Evolutionary conservation across 495 filamentous ascomycete genomes (phyloP), one percentile per base, ranked within the genome.

Genomic region (Lentithecium fluviatile): DNA sequence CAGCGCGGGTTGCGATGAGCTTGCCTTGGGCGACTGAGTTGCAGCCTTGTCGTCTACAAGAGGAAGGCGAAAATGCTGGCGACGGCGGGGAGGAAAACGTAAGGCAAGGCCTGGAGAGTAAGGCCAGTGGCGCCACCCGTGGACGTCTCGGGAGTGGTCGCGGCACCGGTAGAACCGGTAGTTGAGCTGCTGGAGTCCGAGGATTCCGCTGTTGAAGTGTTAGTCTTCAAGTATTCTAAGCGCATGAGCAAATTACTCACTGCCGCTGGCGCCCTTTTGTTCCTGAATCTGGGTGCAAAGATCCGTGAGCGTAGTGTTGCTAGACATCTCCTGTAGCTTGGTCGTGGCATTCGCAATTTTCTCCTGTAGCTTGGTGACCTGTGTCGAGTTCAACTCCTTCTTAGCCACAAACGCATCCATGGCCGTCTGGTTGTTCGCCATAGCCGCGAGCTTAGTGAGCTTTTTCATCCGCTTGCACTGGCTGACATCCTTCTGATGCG

Each of bases 351-450:
- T 65, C 15, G 29, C 62, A 45, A 55, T 55, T 32, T 45, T 48
- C 12, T 54, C 62, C 43, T 59, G n/a, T 17, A 65, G 45, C 11
- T 55, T 55, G 1, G 45, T 34, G 15, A 65, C 23, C 36, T 65
- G 36, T 7, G 55, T 56, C 1, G 15, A 48, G 25, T 55, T 60
- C 23, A 65, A 26, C 38, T 56, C 2, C 56, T 51, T 60, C 42
- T 38, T 60, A 0, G 48, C 32, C 10, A 55, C 38, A 12, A 55
- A 21, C 15, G 49, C 62, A 29, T 49, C 45, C 56, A 60, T 49
- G n/a, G 47, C 50, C 6, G 62, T 65, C 7, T 45, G 38, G 49
- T 65, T 65, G 32, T 45, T 56, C 17, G 56, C 62, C 15, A 65
- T 36, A 20, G 26, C 26, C 10, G 55, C 25, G 20, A 65, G 24